These are phyloP conservation scores for Talaromyces ruber DNA, from an alignment of 495 filamentous ascomycete genomes.

Conservation along the genomic window DNA sequence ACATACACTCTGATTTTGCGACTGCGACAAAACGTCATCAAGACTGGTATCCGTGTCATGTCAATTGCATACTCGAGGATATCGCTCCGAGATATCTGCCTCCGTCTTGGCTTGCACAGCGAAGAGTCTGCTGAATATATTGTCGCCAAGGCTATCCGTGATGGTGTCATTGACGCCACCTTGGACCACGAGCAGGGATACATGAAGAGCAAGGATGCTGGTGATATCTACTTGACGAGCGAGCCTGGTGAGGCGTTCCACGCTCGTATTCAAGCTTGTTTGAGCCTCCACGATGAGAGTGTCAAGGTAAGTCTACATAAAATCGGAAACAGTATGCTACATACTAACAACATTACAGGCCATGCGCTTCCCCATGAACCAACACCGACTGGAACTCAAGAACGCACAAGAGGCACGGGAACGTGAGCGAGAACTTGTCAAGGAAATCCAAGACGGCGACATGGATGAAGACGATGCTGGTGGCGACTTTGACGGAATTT, in stretches of 20 bases:
- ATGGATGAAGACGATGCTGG: constrained; percentile 95
- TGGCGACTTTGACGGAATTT: constrained; percentile 96
- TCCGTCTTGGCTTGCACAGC: constrained; percentile 81
- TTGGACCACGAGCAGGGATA: constrained; percentile 90
- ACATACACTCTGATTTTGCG: constrained; percentile 94
- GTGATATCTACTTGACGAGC: constrained; percentile 90
- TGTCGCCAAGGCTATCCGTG: constrained; percentile 95
- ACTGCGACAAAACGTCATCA: constrained; percentile 96
- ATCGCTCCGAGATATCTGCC: constrained; percentile 95
- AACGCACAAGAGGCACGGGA: constrained; percentile 96
- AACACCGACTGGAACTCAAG: constrained; percentile 94
- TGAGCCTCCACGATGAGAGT: constrained; percentile 91
- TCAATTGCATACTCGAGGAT: constrained; percentile 95
- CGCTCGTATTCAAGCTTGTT: constrained; percentile 83
- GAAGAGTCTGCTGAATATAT: constrained; percentile 98
- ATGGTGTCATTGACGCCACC: constrained; percentile 94
- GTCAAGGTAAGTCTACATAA: constrained; percentile 63
- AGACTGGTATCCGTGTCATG: constrained; percentile 98
- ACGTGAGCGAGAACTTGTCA: constrained; percentile 90
- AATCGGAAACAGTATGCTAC: not conserved
- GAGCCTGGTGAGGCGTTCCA: constrained; percentile 97
- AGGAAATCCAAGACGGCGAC: constrained; percentile 98
- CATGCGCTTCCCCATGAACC: constrained; percentile 99
- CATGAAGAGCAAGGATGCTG: constrained; percentile 96
- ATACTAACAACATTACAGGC: constrained; percentile 45